These are phyloP conservation scores for Gamarada debralockiae DNA, from an alignment of 495 filamentous ascomycete genomes.

Conservation along the genomic window DNA sequence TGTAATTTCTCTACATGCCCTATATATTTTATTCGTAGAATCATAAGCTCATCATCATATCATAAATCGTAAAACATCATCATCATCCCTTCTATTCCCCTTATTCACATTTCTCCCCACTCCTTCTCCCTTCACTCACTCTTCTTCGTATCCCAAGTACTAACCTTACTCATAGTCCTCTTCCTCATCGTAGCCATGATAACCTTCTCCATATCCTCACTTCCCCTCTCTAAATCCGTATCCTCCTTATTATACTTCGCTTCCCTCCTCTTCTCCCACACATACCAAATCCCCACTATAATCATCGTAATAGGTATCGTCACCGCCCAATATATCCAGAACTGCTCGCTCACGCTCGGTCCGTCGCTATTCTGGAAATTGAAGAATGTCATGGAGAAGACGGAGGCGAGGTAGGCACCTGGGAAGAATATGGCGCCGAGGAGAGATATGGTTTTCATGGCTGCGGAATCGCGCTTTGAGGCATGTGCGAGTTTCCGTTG, in stretches of 20 bases:
- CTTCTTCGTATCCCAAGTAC: constrained; percentile 34
- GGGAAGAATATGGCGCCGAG: constrained; percentile 54
- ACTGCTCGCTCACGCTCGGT: constrained; percentile 32
- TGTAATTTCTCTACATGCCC: not conserved
- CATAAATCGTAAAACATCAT: constrained; percentile 9
- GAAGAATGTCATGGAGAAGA: constrained; percentile 57
- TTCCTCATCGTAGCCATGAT: constrained; percentile 50
- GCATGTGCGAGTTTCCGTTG: constrained; percentile 52
- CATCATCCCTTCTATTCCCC: constrained; percentile 4
- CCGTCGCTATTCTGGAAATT: constrained; percentile 32
- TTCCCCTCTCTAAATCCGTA: constrained; percentile 43
- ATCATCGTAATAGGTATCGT: constrained; percentile 44
- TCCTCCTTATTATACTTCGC: constrained; percentile 41
- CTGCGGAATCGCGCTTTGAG: constrained; percentile 49
- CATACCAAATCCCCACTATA: constrained; percentile 42
- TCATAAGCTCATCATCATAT: not conserved
- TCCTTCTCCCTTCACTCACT: constrained; percentile 9
- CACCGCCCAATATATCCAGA: constrained; percentile 54
- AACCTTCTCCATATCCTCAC: constrained; percentile 48
- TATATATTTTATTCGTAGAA: constrained; percentile 3
- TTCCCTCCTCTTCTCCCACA: constrained; percentile 43
- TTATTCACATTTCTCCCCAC: not conserved
- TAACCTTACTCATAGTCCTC: constrained; percentile 46
- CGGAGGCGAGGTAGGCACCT: constrained; percentile 47
- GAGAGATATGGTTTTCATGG: constrained; percentile 53